Conservation (phyloP, 1,284 basidiomycete genomes). For the Sphagnurus paluster region DNA sequence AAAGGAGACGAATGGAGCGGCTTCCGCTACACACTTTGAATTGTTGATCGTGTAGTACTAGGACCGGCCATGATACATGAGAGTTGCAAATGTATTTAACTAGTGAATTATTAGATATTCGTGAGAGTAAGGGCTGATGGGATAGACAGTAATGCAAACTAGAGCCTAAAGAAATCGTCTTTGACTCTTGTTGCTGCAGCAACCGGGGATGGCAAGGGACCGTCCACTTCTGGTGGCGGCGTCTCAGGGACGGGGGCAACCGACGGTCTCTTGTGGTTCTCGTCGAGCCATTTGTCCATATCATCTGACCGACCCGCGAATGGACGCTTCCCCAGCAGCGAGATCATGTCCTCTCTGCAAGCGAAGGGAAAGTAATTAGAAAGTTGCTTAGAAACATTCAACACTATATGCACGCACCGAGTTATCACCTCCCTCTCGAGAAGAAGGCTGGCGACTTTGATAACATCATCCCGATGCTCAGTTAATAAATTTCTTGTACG, state of each 20-base stretch:
- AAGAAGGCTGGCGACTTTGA: constrained; percentile 90
- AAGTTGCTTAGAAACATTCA: no score
- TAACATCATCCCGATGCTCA: constrained; percentile 85
- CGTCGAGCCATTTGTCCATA: constrained; percentile 93
- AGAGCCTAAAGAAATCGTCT: constrained; percentile 27
- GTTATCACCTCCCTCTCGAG: constrained; percentile 96
- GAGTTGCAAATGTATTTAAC: constrained; percentile 11
- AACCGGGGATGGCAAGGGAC: constrained; percentile 49
- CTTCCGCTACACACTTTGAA: constrained; percentile 50
- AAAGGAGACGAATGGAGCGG: constrained; percentile 63
- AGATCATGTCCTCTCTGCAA: constrained; percentile 78
- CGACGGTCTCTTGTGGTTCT: constrained; percentile 58
- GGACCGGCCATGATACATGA: constrained; percentile 1
- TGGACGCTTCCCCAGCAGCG: constrained; percentile 81
- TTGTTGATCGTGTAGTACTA: background rate
- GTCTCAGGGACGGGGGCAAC: constrained; percentile 54
- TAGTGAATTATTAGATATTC: constrained; percentile 24
- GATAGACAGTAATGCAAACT: constrained; percentile 12
- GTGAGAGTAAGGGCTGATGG: no score
- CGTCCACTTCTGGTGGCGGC: constrained; percentile 32
- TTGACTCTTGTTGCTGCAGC: constrained; percentile 44
- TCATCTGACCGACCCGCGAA: constrained; percentile 81
- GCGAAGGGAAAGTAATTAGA: no score
- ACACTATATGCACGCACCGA: constrained; percentile 49
- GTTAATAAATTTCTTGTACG: constrained; percentile 85